Conservation (phyloP, 345 rosid species). For the thale cress (Arabidopsis thaliana) region TAIR10.1 NC_003074.8:12571001-12571500, state of each 20-base stretch:
- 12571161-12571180: constrained; percentile 60
- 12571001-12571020: too few species aligned
- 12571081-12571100: neutral
- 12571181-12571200: neutral
- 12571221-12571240: neutral
- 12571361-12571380: neutral
- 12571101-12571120: constrained; percentile 81
- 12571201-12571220: neutral
- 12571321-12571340: constrained; percentile 78
- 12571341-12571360: constrained; percentile 79
- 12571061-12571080: neutral
- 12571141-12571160: constrained; percentile 66
- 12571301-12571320: constrained; percentile 82
- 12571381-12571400: neutral
- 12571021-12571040: too few species aligned
- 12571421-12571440: constrained; percentile 63
- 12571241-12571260: constrained; percentile 46
- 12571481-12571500: constrained; percentile 77
- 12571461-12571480: constrained; percentile 63
- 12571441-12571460: constrained; percentile 56
- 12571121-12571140: constrained; percentile 86
- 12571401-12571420: neutral
- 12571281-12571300: constrained; percentile 63
- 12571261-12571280: constrained; percentile 85
- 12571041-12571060: neutral